phyloP scores from a whole-genome alignment of 1,139 yeast species.

The Ogataea hybrid region DNA sequence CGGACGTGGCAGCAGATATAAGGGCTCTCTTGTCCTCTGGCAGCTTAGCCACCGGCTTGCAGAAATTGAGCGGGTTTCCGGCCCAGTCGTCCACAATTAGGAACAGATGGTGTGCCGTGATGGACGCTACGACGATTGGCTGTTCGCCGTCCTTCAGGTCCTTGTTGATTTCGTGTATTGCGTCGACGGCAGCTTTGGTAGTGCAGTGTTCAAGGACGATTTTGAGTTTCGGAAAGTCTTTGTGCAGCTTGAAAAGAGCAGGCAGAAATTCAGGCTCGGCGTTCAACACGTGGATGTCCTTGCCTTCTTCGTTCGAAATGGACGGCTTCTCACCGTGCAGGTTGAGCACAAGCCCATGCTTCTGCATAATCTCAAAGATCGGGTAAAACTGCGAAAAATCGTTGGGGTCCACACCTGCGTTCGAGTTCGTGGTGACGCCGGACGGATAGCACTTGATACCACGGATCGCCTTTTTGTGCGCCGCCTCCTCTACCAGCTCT shows the following conservation, averaged over 20 bases:
- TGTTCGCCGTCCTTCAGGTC: constrained; percentile 42
- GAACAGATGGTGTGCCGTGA: constrained; percentile 92
- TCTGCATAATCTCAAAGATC: constrained; percentile 82
- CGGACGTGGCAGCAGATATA: constrained; percentile 85
- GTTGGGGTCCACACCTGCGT: constrained; percentile 91
- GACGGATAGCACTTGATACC: constrained; percentile 97
- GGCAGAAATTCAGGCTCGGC: constrained; percentile 95
- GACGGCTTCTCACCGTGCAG: constrained; percentile 96
- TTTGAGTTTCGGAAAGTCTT: constrained; percentile 80
- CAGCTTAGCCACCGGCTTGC: constrained; percentile 96
- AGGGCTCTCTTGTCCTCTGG: constrained; percentile 82
- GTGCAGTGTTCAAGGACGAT: constrained; percentile 96
- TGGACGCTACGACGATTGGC: constrained; percentile 79
- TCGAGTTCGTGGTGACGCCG: constrained; percentile 95
- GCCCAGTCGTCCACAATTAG: constrained; percentile 95
- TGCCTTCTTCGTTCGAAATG: constrained; percentile 30
- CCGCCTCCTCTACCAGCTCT: constrained; percentile 77
- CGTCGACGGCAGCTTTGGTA: constrained; percentile 79
- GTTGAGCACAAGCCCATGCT: constrained; percentile 72
- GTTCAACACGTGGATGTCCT: constrained; percentile 77
- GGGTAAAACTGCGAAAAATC: constrained; percentile 89
- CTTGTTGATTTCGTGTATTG: constrained; percentile 67
- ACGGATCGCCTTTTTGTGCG: constrained; percentile 64
- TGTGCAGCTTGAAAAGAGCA: constrained; percentile 75
- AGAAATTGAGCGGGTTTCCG: constrained; percentile 89